Conservation (phyloP, 805 yeast genomes). For the Brettanomyces sp. region DNA sequence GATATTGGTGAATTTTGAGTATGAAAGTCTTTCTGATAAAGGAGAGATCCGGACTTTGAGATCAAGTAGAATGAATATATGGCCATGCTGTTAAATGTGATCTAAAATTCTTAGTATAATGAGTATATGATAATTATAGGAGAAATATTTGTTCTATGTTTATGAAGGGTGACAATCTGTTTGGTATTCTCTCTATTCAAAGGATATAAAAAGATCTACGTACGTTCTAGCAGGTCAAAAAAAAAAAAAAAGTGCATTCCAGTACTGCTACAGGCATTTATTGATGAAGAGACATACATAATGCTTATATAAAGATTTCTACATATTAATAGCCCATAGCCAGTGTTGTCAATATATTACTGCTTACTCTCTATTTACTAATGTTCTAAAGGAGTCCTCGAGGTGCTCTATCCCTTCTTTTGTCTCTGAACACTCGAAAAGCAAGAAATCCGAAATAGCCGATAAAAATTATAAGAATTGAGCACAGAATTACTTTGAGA, state of each 20-base stretch:
- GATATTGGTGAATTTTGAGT: conserved; percentile 36
- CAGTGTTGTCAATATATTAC: conserved; percentile 20
- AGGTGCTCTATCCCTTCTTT: conserved; percentile 21
- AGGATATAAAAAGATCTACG: too few relatives aligned
- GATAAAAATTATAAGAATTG: conserved; percentile 17
- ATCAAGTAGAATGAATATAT: conserved; percentile 71
- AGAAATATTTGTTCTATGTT: too few relatives aligned
- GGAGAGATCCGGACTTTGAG: conserved; percentile 89
- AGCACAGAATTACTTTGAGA: conserved; percentile 15
- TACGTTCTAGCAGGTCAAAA: too few relatives aligned
- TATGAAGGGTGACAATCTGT: too few relatives aligned
- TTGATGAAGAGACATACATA: too few relatives aligned
- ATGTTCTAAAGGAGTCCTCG: conserved; percentile 16
- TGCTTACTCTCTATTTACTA: conserved; percentile 28
- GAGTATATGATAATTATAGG: too few relatives aligned
- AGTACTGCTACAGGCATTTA: too few relatives aligned
- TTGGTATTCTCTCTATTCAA: too few relatives aligned
- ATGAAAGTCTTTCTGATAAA: conserved; percentile 65
- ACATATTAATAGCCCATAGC: too few relatives aligned
- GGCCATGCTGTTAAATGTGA: conserved; percentile 29
- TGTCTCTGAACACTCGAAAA: conserved; percentile 34
- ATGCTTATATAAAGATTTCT: too few relatives aligned
- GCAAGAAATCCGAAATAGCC: conserved; percentile 31
- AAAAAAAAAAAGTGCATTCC: too few relatives aligned
- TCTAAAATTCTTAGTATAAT: too few relatives aligned